Evolutionary conservation across 2,329 filamentous ascomycete genomes (phyloP).

Genomic region (Calonectria montana): DNA sequence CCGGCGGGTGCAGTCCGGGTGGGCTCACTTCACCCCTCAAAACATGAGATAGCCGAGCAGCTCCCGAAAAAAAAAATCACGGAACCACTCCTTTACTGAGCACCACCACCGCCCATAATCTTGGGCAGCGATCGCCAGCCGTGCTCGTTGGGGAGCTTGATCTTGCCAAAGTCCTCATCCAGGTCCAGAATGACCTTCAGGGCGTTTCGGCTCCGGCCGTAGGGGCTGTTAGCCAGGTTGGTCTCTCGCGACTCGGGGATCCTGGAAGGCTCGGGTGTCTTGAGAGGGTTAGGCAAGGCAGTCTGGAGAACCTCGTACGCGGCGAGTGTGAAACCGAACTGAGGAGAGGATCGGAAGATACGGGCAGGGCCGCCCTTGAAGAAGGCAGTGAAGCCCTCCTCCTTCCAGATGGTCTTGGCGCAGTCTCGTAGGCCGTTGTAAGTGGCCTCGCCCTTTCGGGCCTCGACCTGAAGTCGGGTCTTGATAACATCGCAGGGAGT

Average conservation of each 20-base stretch:
- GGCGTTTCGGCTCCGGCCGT: slow-evolving; percentile 81
- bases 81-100: slow-evolving; percentile 30
- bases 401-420: slow-evolving; percentile 83
- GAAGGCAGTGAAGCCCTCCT: slow-evolving; percentile 96
- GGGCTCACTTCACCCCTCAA: slow-evolving; percentile 27
- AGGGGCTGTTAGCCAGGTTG: slow-evolving; percentile 58
- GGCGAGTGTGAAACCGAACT: slow-evolving; percentile 97
- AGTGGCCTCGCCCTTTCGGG: slow-evolving; percentile 89
- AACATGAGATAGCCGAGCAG: slow-evolving; percentile 37
- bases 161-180: slow-evolving; percentile 89
- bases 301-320: slow-evolving; percentile 93
- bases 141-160: slow-evolving; percentile 68
- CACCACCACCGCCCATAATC: slow-evolving; percentile 57
- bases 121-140: slow-evolving; percentile 65
- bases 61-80: slow-evolving; percentile 28
- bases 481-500: slow-evolving; percentile 99
- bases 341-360: slow-evolving; percentile 93
- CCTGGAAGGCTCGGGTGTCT: slow-evolving; percentile 62
- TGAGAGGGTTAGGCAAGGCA: slow-evolving; percentile 78
- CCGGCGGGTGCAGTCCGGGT: slow-evolving; percentile 30
- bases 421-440: slow-evolving; percentile 92
- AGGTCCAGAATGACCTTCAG: slow-evolving; percentile 96
- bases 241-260: slow-evolving; percentile 53
- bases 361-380: slow-evolving; percentile 98
- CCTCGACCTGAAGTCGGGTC: slow-evolving; percentile 96